phyloP scores from a whole-genome alignment of 495 filamentous ascomycete genomes.

The Copromyces sp. region DNA sequence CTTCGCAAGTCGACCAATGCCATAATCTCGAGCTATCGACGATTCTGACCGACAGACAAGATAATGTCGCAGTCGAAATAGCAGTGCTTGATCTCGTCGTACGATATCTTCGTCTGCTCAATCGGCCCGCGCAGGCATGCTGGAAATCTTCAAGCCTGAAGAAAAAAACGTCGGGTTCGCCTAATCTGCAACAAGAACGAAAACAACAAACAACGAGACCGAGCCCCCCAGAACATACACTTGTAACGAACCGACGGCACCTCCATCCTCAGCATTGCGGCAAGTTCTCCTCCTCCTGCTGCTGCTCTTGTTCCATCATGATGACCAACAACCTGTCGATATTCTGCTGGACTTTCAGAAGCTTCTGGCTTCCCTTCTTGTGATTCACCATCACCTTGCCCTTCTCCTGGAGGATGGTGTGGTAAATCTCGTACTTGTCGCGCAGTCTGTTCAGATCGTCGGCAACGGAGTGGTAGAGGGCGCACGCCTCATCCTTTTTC shows the following conservation, averaged over 20 bases:
- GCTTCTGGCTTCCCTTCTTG: not conserved
- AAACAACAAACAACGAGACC: not conserved
- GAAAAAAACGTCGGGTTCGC: not conserved
- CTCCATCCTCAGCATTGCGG: too few relatives aligned
- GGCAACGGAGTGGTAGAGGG: not conserved
- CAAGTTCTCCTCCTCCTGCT: not conserved
- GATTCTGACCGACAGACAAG: not conserved
- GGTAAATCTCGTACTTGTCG: not conserved
- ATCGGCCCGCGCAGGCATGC: not conserved
- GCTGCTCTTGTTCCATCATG: not conserved
- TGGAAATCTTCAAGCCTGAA: not conserved
- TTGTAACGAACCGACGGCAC: not conserved
- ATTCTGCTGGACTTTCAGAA: rapidly evolving
- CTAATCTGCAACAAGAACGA: not conserved
- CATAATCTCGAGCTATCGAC: not conserved
- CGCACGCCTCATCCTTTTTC: not conserved
- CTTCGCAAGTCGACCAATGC: not conserved
- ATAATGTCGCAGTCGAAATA: not conserved
- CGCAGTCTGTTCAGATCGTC: not conserved
- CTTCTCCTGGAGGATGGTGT: rapidly evolving
- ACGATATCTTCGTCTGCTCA: not conserved
- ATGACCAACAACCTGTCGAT: not conserved
- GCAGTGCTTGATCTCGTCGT: not conserved
- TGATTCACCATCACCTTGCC: not conserved
- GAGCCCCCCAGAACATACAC: not conserved